Conservation (phyloP, 176 grass and related monocot genomes). For the Bromus sterilis region DNA sequence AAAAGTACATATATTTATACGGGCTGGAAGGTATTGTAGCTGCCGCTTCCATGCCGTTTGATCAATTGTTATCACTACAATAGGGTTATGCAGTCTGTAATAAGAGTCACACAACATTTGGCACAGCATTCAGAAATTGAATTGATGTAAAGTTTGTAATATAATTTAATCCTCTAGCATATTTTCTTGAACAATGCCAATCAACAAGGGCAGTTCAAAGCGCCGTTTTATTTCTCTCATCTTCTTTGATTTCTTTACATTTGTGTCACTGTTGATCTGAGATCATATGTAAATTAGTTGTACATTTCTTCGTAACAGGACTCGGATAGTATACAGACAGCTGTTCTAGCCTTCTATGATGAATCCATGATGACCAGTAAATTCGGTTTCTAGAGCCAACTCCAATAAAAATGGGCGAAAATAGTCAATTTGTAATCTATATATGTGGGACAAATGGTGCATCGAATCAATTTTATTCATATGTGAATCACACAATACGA, state of each 20-base stretch:
- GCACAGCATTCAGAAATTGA: not conserved
- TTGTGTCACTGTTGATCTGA: not conserved
- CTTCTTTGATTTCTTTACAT: not conserved
- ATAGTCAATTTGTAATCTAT: not conserved
- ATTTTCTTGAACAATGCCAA: not conserved
- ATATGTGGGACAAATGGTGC: not conserved
- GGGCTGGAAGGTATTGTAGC: not conserved
- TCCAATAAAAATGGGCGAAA: not conserved
- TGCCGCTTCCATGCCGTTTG: not conserved
- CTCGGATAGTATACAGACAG: not conserved
- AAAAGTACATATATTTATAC: not conserved
- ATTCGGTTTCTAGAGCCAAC: not conserved
- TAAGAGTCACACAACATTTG: not conserved
- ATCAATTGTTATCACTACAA: not conserved
- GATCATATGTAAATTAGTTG: not conserved
- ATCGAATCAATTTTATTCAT: conserved; percentile 32
- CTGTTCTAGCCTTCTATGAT: not conserved
- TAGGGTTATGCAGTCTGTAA: not conserved
- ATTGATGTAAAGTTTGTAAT: not conserved
- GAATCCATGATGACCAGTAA: not conserved
- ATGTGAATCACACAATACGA: conserved; percentile 4
- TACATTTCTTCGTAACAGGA: not conserved
- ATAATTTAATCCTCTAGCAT: not conserved
- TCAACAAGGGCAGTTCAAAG: not conserved
- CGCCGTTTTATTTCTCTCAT: not conserved